Evolutionary conservation across 2,329 filamentous ascomycete species (phyloP).

Genomic region (Penicillium janthinellum): DNA sequence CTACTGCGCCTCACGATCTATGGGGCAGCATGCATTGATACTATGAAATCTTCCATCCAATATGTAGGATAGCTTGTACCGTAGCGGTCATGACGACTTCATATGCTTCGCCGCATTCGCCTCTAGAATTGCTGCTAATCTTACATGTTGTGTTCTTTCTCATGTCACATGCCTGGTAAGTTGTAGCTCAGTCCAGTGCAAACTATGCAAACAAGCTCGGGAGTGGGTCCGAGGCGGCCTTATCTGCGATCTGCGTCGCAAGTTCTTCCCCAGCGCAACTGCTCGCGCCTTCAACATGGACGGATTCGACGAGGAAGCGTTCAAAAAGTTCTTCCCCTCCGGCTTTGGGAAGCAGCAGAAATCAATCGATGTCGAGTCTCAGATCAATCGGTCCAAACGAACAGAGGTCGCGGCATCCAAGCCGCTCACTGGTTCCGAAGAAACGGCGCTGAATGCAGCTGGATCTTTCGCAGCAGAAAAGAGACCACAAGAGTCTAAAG

Average conservation of each 20-base stretch:
- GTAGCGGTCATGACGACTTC: too few relatives aligned
- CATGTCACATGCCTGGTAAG: not conserved
- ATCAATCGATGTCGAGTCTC: constrained; percentile 72
- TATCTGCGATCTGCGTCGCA: constrained; percentile 11
- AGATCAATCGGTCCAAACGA: constrained; percentile 78
- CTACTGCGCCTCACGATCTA: constrained; percentile 24
- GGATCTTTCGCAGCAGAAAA: constrained; percentile 24
- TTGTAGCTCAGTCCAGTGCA: constrained; percentile 16
- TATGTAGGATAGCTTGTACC: not conserved
- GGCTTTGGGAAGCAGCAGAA: constrained; percentile 83
- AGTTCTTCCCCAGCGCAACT: constrained; percentile 11
- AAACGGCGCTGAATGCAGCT: constrained; percentile 30
- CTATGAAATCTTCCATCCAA: not conserved
- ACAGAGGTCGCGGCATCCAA: constrained; percentile 45
- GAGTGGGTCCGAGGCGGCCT: not conserved
- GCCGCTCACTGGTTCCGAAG: constrained; percentile 26
- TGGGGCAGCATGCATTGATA: constrained; percentile 17
- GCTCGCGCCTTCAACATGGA: constrained; percentile 36
- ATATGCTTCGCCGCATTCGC: not conserved
- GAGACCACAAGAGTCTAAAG: constrained; percentile 36
- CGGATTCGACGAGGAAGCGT: constrained; percentile 49
- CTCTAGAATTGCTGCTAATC: not conserved
- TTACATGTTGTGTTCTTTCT: not conserved
- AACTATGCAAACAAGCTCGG: constrained; percentile 33
- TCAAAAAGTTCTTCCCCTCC: constrained; percentile 68